Evolutionary conservation across 2,329 filamentous ascomycete genomes (phyloP).

Genomic region (Paecilomyces sp.): DNA sequence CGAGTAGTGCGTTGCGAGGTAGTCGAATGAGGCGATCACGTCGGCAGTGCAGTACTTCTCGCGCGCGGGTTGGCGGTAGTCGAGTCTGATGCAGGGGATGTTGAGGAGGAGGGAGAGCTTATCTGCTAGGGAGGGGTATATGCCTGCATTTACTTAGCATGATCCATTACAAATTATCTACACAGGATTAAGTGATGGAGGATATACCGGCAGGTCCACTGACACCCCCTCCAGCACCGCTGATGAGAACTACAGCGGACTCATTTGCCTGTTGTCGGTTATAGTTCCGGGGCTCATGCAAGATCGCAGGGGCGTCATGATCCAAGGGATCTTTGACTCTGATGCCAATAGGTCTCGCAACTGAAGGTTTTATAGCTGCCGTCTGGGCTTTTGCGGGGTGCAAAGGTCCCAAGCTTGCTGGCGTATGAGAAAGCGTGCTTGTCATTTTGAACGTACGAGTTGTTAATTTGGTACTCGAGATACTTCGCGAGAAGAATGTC

Average conservation of each 20-base stretch:
- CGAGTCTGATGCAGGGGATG: constrained; percentile 34
- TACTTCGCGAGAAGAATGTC: background rate
- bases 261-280: constrained; percentile 4
- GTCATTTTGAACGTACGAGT: background rate
- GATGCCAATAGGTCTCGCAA: constrained; percentile 8
- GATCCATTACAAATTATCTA: background rate
- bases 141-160: constrained; percentile 7
- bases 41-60: constrained; percentile 30
- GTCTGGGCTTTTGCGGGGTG: constrained; percentile 10
- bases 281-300: constrained; percentile 7
- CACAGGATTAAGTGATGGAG: background rate
- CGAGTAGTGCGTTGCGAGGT: constrained; percentile 21
- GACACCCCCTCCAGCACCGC: constrained; percentile 31
- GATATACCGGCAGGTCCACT: constrained; percentile 27
- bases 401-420: constrained; percentile 4
- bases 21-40: constrained; percentile 29
- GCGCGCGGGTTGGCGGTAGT: constrained; percentile 32
- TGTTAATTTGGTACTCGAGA: background rate
- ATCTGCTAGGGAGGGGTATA: constrained; percentile 34
- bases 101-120: constrained; percentile 33
- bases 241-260: constrained; percentile 22
- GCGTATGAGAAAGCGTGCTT: background rate
- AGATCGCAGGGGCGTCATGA: constrained; percentile 8
- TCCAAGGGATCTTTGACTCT: constrained; percentile 6
- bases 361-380: constrained; percentile 8